Evolutionary conservation across 306 rosid genomes (phyloP).

Genomic region (Vicia faba): DNA sequence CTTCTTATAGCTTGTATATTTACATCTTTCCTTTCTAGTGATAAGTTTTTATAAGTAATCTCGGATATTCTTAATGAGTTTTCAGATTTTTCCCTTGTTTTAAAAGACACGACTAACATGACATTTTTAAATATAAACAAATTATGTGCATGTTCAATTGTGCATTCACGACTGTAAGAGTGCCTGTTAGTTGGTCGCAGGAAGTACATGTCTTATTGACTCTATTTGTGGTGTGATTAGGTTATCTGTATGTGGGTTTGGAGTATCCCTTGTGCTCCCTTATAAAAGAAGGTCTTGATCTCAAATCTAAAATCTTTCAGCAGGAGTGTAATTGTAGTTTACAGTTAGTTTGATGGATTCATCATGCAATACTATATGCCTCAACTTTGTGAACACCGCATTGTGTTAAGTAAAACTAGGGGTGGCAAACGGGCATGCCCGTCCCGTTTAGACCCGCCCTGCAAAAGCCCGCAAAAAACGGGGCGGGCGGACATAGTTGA

Average conservation of each 20-base stretch:
- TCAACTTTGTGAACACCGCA: conserved; percentile 22
- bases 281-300: not conserved
- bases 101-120: not conserved
- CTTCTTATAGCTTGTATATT: conserved; percentile 1
- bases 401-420: not conserved
- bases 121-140: conserved; percentile 6
- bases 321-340: not conserved
- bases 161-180: not conserved
- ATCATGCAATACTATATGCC: conserved; percentile 11
- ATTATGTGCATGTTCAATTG: not conserved
- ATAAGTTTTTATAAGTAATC: conserved; percentile 10
- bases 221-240: no score
- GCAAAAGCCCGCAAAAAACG: no score
- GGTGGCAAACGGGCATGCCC: no score
- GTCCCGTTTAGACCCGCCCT: no score
- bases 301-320: conserved; percentile 16
- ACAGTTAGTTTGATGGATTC: conserved; percentile 4
- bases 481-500: no score
- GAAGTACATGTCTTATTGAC: not conserved
- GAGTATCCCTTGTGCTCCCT: no score
- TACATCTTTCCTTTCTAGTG: not conserved
- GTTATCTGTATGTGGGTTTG: no score
- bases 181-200: conserved; percentile 5
- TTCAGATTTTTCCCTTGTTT: not conserved
- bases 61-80: not conserved